Evolutionary conservation across 352 stramenopile genomes (phyloP), one percentile per base, ranked within the genome.

Genomic region (Globisporangium ultimum): DNA sequence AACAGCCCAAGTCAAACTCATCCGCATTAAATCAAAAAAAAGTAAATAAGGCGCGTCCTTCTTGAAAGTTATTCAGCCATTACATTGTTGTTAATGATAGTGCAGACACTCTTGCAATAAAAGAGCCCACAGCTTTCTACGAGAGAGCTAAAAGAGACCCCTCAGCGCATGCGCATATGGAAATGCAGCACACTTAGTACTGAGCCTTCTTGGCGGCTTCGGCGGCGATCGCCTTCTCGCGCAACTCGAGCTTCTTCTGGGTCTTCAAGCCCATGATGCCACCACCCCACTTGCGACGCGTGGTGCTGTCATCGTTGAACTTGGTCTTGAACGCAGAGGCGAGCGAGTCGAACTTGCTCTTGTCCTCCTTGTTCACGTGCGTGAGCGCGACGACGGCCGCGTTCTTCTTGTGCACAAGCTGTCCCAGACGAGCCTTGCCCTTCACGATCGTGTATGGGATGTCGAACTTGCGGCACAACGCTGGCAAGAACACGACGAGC

Each of bases 181-280:
- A 41, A 20, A 8, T 11, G 8, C 28, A 45, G 42, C 17, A 22
- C 48, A 48, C 64, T 83, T 97, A 98, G 84, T 97, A 98, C 80
- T 98, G 87, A 59, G 93, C 83, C 85, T 99, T 99, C 93, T 99
- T 99, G 66, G 97, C 96, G 71, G 96, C 88, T 78, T 99, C 98
- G n/a, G 85, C 88, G 38, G 95, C 97, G 66, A 99, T 71, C 60
- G 91, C 96, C 87, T 98, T 98, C 66, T 96, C 96, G 61, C 97
- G 93, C 79, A 99, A 97, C 66, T 98, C 95, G 53, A 99, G 86
- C 88, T 99, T 99, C 77, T 97, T 97, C 83, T 99, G 96, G 58
- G 98, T 99, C 96, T 99, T 99, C 61, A 99, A 87, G 76, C 98
- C 98, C 97, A 99, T 99, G 78, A 99, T 98, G 74, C 97, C 97